A percentile compares a stretch with the other conserved stretches of the same genome.
Conservation (phyloP, 2,329 filamentous ascomycete genomes). For the Ophiocordyceps camponoti-saundersi region DNA sequence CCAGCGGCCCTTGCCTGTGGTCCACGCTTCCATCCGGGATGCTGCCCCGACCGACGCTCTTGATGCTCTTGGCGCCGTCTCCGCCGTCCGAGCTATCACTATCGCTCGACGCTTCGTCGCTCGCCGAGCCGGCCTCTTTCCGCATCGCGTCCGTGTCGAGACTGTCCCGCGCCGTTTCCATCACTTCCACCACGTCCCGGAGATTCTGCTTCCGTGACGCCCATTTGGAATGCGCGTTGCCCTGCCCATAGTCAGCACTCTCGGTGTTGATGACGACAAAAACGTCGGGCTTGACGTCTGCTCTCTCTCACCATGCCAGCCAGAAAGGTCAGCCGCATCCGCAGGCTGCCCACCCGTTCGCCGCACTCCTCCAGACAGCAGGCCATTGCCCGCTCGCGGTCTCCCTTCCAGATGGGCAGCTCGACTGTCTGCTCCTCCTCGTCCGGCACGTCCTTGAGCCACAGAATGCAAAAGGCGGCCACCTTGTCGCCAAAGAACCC, state of each 20-base stretch:
- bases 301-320: conserved; percentile 15
- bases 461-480: conserved; percentile 45
- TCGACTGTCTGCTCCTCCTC: conserved; percentile 43
- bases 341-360: conserved; percentile 26
- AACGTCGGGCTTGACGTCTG: neutral
- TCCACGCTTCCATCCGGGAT: conserved; percentile 17
- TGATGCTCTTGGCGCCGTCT: conserved; percentile 16
- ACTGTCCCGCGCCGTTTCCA: conserved; percentile 20
- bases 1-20: conserved; percentile 26
- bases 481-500: conserved; percentile 32
- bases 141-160: conserved; percentile 14
- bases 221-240: conserved; percentile 18
- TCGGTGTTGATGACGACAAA: too few relatives aligned
- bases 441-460: conserved; percentile 53
- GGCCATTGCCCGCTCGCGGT: conserved; percentile 27
- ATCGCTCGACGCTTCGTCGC: conserved; percentile 14
- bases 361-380: conserved; percentile 26
- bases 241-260: conserved; percentile 7
- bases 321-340: conserved; percentile 19
- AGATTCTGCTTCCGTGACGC: conserved; percentile 16
- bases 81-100: conserved; percentile 11
- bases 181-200: conserved; percentile 28
- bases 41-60: conserved; percentile 11
- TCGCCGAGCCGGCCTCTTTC: conserved; percentile 17
- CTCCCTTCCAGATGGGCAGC: conserved; percentile 50